Conservation (phyloP, 495 filamentous ascomycete genomes). For the Daldinia concentrica region DNA sequence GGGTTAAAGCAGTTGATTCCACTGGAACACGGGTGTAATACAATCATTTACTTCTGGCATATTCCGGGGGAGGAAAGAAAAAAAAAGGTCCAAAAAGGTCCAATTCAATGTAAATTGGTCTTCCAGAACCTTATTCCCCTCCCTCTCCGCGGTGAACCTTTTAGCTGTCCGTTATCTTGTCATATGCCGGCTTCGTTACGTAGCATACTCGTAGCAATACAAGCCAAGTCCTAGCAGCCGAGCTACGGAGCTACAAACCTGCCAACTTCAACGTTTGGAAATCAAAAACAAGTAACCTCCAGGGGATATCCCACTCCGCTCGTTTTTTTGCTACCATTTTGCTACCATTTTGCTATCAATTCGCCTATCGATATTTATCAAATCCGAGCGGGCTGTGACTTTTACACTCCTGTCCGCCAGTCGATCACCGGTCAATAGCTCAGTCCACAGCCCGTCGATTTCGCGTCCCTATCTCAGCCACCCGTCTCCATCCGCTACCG, state of each 20-base stretch:
- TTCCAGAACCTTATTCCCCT: slow-evolving; percentile 33
- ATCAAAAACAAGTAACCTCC: neutral
- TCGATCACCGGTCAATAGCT: neutral
- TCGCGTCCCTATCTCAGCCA: slow-evolving; percentile 38
- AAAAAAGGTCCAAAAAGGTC: slow-evolving; percentile 3
- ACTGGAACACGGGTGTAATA: neutral
- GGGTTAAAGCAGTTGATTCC: slow-evolving; percentile 9
- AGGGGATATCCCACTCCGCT: neutral
- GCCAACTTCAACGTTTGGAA: slow-evolving; percentile 26
- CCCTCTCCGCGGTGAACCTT: slow-evolving; percentile 15
- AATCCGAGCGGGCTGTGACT: slow-evolving; percentile 24
- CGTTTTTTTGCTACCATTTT: neutral
- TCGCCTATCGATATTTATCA: slow-evolving; percentile 13
- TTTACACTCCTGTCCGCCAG: slow-evolving; percentile 17
- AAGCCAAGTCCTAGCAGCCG: slow-evolving; percentile 11
- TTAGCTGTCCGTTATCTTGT: slow-evolving; percentile 7
- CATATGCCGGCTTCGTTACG: slow-evolving; percentile 6
- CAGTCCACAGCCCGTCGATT: slow-evolving; percentile 8
- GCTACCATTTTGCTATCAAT: slow-evolving; percentile 2
- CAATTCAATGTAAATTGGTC: slow-evolving; percentile 23
- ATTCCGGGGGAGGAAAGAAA: neutral
- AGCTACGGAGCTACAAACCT: slow-evolving; percentile 16
- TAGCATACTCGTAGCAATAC: neutral
- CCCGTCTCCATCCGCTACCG: slow-evolving; percentile 33
- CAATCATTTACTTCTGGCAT: neutral